Evolutionary conservation across 306 rosid genomes (phyloP).

Genomic region (Pyrus communis): DNA sequence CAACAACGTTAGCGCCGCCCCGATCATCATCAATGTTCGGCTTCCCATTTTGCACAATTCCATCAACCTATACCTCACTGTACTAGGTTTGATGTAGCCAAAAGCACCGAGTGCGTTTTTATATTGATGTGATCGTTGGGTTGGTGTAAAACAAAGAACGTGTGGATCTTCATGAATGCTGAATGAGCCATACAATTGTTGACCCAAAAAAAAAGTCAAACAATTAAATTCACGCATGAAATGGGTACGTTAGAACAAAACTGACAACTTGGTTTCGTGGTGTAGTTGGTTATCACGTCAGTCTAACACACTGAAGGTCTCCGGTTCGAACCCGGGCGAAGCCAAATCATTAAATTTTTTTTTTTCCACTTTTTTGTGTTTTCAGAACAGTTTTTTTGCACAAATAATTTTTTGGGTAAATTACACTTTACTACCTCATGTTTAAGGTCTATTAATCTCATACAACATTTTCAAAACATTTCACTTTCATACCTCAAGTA

Average conservation of each 20-base stretch:
- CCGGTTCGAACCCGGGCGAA: slow-evolving; percentile 36
- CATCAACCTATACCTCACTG: background rate
- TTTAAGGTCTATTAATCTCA: no score
- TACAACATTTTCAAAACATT: no score
- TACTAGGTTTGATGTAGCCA: background rate
- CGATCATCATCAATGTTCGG: slow-evolving; percentile 22
- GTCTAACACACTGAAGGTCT: slow-evolving; percentile 89
- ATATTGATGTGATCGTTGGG: background rate
- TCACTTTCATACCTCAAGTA: no score
- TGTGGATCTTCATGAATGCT: slow-evolving; percentile 29
- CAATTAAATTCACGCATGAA: background rate
- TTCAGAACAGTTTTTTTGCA: background rate
- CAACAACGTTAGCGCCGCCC: background rate
- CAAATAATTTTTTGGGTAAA: no score
- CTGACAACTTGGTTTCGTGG: slow-evolving; percentile 25
- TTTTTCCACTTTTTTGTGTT: rapidly evolving
- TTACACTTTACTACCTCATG: no score
- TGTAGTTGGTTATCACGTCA: slow-evolving; percentile 94
- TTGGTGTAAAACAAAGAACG: slow-evolving; percentile 35
- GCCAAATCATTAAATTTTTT: background rate
- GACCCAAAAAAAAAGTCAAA: background rate
- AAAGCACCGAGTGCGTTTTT: background rate
- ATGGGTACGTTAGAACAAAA: rapidly evolving
- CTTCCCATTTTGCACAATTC: slow-evolving; percentile 12
- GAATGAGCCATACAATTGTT: slow-evolving; percentile 14